These are phyloP conservation scores for Posidonia oceanica DNA, from an alignment of 116 monocot genomes.

Conservation along the genomic window DNA sequence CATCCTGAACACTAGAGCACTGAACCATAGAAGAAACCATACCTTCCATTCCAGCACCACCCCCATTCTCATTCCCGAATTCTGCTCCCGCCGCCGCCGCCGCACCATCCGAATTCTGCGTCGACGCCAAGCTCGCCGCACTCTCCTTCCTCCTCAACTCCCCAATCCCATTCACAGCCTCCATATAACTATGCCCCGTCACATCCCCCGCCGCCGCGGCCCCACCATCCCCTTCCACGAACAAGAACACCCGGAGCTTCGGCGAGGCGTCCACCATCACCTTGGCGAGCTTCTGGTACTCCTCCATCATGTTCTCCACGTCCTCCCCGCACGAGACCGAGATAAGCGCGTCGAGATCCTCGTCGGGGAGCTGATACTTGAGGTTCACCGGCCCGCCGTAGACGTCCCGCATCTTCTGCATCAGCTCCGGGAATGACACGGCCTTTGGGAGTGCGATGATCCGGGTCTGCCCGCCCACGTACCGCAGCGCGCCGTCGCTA, in stretches of 20 bases:
- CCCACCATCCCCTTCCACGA: conserved; percentile 9
- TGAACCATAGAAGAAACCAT: conserved; percentile 1
- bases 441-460: conserved; percentile 49
- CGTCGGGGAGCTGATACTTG: conserved; percentile 88
- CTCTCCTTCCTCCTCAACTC: conserved; percentile 29
- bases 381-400: conserved; percentile 21
- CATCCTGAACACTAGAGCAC: neutral
- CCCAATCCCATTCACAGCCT: conserved; percentile 31
- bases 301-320: conserved; percentile 94
- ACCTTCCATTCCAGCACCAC: conserved; percentile 5
- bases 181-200: conserved; percentile 31
- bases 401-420: conserved; percentile 39
- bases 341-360: conserved; percentile 83
- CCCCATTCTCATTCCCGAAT: conserved; percentile 8
- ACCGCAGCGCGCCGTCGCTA: conserved; percentile 64
- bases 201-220: neutral
- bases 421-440: conserved; percentile 33
- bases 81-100: conserved; percentile 2
- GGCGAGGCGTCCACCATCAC: conserved; percentile 9
- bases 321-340: conserved; percentile 76
- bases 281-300: conserved; percentile 53
- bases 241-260: conserved; percentile 74
- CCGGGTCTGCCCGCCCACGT: conserved; percentile 84
- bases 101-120: conserved; percentile 25
- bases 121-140: conserved; percentile 20